Conservation (phyloP, 306 rosid species). For the Citrullus amarus region DNA sequence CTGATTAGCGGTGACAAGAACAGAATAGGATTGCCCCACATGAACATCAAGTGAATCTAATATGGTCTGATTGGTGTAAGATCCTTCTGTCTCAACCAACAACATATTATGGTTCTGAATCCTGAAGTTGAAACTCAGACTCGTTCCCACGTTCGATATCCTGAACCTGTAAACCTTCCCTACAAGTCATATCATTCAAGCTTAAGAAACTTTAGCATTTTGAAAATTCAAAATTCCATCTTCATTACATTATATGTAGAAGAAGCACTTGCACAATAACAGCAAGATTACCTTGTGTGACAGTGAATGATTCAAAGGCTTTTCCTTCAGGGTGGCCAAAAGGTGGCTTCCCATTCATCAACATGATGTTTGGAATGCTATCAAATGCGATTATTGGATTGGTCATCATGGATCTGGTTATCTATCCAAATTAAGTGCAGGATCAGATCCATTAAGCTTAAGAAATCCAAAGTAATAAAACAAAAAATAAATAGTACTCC, state of each 20-base stretch:
- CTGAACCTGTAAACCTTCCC: constrained; percentile 71
- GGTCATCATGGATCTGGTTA: constrained; percentile 21
- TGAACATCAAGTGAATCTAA: constrained; percentile 77
- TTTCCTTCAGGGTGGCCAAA: constrained; percentile 19
- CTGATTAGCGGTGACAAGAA: constrained; percentile 67
- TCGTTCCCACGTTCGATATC: constrained; percentile 76
- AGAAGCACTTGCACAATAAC: neutral
- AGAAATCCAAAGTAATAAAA: neutral
- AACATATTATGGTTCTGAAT: constrained; percentile 56
- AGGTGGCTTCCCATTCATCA: constrained; percentile 69
- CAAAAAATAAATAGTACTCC: neutral
- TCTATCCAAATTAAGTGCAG: constrained; percentile 23
- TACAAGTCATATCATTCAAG: constrained; percentile 16
- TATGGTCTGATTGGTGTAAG: constrained; percentile 43
- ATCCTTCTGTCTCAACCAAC: constrained; percentile 86
- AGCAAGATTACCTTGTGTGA: constrained; percentile 42
- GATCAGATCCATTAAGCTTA: neutral
- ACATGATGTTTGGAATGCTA: constrained; percentile 31
- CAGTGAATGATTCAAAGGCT: constrained; percentile 41
- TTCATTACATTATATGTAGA: neutral
- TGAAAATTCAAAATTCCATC: neutral
- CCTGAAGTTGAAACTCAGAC: constrained; percentile 66
- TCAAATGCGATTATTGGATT: neutral
- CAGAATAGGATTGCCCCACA: constrained; percentile 79
- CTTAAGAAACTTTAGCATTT: neutral